A percentile compares a stretch with the other conserved stretches of the same genome.
Conservation (phyloP, 2,329 filamentous ascomycete genomes). For the Colletotrichum graminicola region DNA sequence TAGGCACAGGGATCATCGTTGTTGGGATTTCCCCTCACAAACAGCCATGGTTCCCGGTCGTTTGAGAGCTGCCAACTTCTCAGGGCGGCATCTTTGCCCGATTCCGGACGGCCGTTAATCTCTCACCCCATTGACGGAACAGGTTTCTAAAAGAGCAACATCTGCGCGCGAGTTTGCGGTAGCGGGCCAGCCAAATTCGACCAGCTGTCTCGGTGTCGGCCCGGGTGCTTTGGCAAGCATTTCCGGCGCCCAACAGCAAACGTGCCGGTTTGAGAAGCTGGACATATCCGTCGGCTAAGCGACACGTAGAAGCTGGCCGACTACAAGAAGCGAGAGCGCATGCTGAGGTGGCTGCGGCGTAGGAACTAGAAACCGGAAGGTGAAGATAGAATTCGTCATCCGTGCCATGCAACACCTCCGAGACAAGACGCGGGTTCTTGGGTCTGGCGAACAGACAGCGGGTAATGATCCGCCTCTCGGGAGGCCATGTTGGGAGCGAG, state of each 20-base stretch:
- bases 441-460: constrained; percentile 38
- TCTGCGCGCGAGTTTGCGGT: too few species aligned
- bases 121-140: too few species aligned
- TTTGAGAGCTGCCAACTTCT: not conserved
- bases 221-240: too few species aligned
- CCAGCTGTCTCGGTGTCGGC: too few species aligned
- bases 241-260: not conserved
- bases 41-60: not conserved
- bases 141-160: too few species aligned
- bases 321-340: not conserved
- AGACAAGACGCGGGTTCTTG: constrained; percentile 19
- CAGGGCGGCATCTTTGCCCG: too few species aligned
- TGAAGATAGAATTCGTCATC: not conserved
- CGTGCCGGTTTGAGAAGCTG: not conserved
- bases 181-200: too few species aligned
- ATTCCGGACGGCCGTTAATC: too few species aligned
- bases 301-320: not conserved
- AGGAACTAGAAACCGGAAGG: constrained; percentile 6
- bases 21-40: not conserved
- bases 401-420: constrained; percentile 1
- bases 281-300: not conserved
- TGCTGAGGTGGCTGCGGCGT: not conserved
- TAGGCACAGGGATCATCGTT: not conserved
- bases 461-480: constrained; percentile 29
- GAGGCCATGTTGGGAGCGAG: constrained; percentile 1